Conservation (phyloP, 2,329 filamentous ascomycete species). For the Xylariaceae sp. region DNA sequence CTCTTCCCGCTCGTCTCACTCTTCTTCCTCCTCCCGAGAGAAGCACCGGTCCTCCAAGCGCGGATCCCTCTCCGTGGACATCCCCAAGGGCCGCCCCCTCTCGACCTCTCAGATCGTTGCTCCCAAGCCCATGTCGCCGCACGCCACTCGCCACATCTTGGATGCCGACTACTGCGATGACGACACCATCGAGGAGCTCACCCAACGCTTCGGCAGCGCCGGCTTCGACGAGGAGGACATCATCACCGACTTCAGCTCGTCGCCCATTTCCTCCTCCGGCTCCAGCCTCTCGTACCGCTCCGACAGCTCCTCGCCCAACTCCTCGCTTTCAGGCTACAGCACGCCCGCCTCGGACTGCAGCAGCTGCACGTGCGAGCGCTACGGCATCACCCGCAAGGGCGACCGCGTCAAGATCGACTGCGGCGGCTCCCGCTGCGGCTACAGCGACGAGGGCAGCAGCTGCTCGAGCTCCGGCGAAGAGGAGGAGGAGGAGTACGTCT, state of each 20-base stretch:
- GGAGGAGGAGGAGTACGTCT: slow-evolving; percentile 53
- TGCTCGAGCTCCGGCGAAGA: slow-evolving; percentile 68
- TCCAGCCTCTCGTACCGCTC: slow-evolving; percentile 68
- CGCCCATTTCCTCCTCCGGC: slow-evolving; percentile 63
- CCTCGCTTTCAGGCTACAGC: slow-evolving; percentile 72
- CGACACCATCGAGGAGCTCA: slow-evolving; percentile 73
- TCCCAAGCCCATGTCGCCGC: slow-evolving; percentile 83
- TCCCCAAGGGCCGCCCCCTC: slow-evolving; percentile 84
- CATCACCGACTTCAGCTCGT: slow-evolving; percentile 51
- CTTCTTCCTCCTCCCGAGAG: slow-evolving; percentile 33
- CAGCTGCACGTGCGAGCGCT: slow-evolving; percentile 90
- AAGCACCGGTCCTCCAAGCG: slow-evolving; percentile 47
- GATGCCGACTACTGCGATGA: slow-evolving; percentile 72
- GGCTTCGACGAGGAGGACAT: slow-evolving; percentile 57
- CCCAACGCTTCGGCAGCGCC: slow-evolving; percentile 64
- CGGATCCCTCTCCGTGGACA: slow-evolving; percentile 55
- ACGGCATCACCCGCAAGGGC: slow-evolving; percentile 90
- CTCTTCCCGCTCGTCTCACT: slow-evolving; percentile 35
- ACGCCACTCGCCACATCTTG: slow-evolving; percentile 83
- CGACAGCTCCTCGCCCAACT: slow-evolving; percentile 70
- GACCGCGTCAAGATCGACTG: slow-evolving; percentile 96
- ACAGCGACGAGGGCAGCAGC: slow-evolving; percentile 64
- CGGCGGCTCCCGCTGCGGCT: slow-evolving; percentile 82
- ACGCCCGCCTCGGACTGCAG: slow-evolving; percentile 71
- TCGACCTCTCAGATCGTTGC: slow-evolving; percentile 86